Evolutionary conservation across 169 alveolate genomes (phyloP).

Genomic region (Eimeria acervulina): DNA sequence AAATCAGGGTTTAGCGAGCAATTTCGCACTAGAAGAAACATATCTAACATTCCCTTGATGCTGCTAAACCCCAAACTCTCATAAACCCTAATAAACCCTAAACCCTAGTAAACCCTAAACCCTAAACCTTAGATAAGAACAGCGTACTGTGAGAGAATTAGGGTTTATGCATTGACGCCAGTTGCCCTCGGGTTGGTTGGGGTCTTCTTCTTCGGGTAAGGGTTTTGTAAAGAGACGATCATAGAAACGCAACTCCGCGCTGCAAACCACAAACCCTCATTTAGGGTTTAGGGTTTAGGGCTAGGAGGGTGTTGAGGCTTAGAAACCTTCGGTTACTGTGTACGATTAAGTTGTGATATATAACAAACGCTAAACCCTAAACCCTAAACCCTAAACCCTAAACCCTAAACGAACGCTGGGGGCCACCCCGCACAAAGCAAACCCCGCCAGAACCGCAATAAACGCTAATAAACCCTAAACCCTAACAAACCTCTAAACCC

Average conservation of each 20-base stretch:
- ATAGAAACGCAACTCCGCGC: slow-evolving; percentile 91
- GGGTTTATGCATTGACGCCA: slow-evolving; percentile 91
- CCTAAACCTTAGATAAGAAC: neutral
- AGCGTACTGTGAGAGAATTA: slow-evolving; percentile 86
- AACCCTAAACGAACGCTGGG: too few species aligned
- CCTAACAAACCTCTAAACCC: neutral
- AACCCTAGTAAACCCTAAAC: neutral
- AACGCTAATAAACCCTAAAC: neutral
- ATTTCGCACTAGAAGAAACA: too few species aligned
- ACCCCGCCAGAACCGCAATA: too few species aligned
- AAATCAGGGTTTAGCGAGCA: too few species aligned
- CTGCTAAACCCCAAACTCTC: neutral
- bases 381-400: neutral
- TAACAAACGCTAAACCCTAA: neutral
- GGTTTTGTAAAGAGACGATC: slow-evolving; percentile 91
- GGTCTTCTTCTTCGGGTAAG: slow-evolving; percentile 90
- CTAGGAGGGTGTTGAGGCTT: too few species aligned
- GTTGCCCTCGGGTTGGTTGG: slow-evolving; percentile 83
- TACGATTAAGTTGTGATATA: too few species aligned
- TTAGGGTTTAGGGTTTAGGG: neutral
- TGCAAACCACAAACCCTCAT: neutral
- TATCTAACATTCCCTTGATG: too few species aligned
- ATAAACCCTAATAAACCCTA: slow-evolving; percentile 11
- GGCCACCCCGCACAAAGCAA: too few species aligned
- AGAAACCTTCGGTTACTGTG: too few species aligned